Base-by-base conservation (phyloP, 75 land plant species). In the Adiantum capillusveneris region DNA sequence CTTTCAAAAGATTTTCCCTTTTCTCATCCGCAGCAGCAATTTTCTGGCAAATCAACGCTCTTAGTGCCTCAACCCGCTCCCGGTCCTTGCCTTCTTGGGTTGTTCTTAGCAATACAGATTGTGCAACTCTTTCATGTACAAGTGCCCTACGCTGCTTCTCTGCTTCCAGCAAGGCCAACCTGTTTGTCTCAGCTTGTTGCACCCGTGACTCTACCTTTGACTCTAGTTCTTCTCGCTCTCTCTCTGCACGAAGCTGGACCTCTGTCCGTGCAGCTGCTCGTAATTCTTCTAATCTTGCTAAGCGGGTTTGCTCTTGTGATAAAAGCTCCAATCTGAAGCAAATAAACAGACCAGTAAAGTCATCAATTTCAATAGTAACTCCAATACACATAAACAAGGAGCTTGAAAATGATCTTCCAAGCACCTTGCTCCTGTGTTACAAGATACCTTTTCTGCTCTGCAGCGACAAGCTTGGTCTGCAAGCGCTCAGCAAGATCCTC, bases 21-120 rank as follows among this genome's bases (percentile, higher is more conserved):
- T 95, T 95, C 72, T 78, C 94, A 69, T 95, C 99, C 30, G 99
- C 99, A 66, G 97, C 91, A 26, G 82, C 88, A 26, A 86, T 78
- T 55, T 84, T 95, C 52, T 87, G 92, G 21, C 71, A 73, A 27
- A 95, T 86, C 22, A 92, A 76, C 21, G 79, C 65, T 43, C 77
- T 59, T 21, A 78, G 60, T 13, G 80, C 72, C 69, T 78, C 79
- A 36, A 81, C 70, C 17, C 88, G 54, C 60, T 95, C 97, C 56
- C 80, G 81, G 22, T 86, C 82, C 44, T 82, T 86, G 27, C 59
- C 84, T 59, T 87, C 85, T 34, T 73, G 69, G 56, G 72, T 54
- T 19, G 53, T 65, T 43, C 87, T 58, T 37, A 65, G 76, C 34
- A 74, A 42, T 41, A 75, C 54, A 0, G 85, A 84, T 48, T 79